Base-by-base conservation (phyloP, 352 stramenopile genomes). In the Globisporangium cylindrosporum region DNA sequence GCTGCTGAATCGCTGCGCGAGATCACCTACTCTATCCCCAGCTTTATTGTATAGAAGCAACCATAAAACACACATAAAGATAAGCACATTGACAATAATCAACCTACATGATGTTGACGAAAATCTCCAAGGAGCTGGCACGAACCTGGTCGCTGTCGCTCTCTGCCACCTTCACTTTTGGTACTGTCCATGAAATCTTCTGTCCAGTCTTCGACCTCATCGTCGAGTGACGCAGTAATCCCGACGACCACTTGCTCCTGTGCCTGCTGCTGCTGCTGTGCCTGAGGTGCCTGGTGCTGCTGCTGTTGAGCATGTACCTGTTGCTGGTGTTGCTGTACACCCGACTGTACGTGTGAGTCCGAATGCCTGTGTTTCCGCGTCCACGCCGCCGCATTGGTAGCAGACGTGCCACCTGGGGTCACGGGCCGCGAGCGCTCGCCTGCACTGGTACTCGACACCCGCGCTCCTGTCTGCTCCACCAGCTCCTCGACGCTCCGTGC, bases 151-250 rank as follows among this genome's bases (percentile, higher is more conserved):
- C 41, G 46, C 27, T 41, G 56, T 12, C 38, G 41, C 24, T 58
- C 65, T 27, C 67, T 46, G 55, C 53, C 10, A 10, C 22, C 62
- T 6, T 58, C 60, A 34, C 55, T 51, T 24, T 62, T 66, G 15
- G 54, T 48, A 59, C 63, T 69, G 59, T 77, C 62, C 22, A 84
- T 48, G 51, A 88, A 88, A 56, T 94, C 86, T 25, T 74, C 76
- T 68, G 75, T 91, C 86, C 86, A 94, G 74, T 94, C 86, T 67
- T 94, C 86, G 1, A 94, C 72, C 34, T 82, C 86, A 62, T 92
- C 86, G 29, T 89, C 84, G 20, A 69, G 72, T 12, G 84, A 86
- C 0, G 86, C 84, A 1, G 84, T 72, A 62, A 94, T 84, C 8
- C 86, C 86, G 7, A 92, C 83, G 14, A 94, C 86, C 25, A 92